Conservation (phyloP, 441 rosid species). For the Kokia cookei region DNA sequence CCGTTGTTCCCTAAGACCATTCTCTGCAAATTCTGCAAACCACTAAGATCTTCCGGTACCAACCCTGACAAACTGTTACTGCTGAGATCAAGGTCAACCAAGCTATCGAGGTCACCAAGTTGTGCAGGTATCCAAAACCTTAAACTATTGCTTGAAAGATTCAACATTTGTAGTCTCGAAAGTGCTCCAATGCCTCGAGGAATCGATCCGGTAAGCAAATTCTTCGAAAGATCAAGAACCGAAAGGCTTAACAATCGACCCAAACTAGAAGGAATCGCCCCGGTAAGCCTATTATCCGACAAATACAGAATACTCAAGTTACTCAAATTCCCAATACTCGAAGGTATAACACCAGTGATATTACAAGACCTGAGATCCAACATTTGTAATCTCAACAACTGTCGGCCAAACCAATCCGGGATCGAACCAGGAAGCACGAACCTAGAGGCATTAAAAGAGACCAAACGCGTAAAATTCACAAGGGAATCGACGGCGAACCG, state of each 20-base stretch:
- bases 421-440: conserved; percentile 70
- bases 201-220: conserved; percentile 60
- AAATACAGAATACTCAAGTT: conserved; percentile 51
- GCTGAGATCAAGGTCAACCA: conserved; percentile 83
- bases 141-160: conserved; percentile 69
- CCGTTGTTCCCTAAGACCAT: conserved; percentile 59
- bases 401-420: conserved; percentile 76
- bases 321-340: conserved; percentile 59
- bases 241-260: conserved; percentile 48
- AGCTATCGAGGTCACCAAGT: conserved; percentile 50
- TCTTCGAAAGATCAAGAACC: conserved; percentile 62
- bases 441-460: conserved; percentile 71
- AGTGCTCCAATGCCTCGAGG: conserved; percentile 37
- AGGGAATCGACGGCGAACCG: conserved; percentile 66
- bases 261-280: conserved; percentile 53
- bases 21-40: conserved; percentile 45
- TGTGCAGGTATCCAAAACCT: conserved; percentile 55
- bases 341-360: conserved; percentile 56
- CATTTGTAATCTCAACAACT: conserved; percentile 37
- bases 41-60: conserved; percentile 56
- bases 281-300: conserved; percentile 51
- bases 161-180: conserved; percentile 32
- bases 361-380: conserved; percentile 84
- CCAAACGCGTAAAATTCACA: conserved; percentile 51
- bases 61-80: conserved; percentile 66